Percentiles rank a stretch among this genome's conserved stretches.
These are phyloP conservation scores for Mucor saturninus DNA, from an alignment of 371 early-diverging fungal genomes.

Conservation along the genomic window DNA sequence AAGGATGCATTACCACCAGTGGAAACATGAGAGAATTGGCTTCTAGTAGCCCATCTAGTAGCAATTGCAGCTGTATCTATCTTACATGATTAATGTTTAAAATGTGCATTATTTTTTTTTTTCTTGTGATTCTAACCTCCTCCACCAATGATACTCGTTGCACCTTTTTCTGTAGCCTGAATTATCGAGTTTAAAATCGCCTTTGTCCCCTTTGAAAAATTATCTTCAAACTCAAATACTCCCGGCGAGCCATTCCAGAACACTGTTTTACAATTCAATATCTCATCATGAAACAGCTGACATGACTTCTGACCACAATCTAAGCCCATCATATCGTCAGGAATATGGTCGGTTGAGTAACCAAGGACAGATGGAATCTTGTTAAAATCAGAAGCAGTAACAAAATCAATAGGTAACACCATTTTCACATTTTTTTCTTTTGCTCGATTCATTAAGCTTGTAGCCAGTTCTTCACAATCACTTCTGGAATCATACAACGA, in stretches of 20 bases:
- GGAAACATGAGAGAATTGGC: conserved; percentile 89
- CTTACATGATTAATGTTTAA: background rate
- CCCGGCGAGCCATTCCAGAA: conserved; percentile 98
- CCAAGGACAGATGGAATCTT: background rate
- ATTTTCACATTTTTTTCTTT: conserved; percentile 69
- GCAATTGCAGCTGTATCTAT: conserved; percentile 38
- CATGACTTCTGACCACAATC: conserved; percentile 91
- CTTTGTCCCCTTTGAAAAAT: no score
- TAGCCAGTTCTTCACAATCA: background rate
- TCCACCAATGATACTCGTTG: background rate
- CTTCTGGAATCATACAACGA: background rate
- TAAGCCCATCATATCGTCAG: conserved; percentile 85
- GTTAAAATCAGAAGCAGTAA: conserved; percentile 71
- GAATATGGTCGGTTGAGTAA: conserved; percentile 85
- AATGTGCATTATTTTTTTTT: background rate
- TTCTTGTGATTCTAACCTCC: background rate
- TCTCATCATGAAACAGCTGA: conserved; percentile 69
- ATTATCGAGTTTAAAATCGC: background rate
- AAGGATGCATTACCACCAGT: conserved; percentile 93
- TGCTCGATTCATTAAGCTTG: background rate
- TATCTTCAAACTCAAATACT: conserved; percentile 83
- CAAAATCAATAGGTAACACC: conserved; percentile 87
- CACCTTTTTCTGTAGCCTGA: background rate
- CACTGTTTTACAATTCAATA: conserved; percentile 81
- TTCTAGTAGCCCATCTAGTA: conserved; percentile 60